Evolutionary conservation across 306 rosid genomes (phyloP), one percentile per base, ranked within the genome.

Genomic region (Corylus avellana): DNA sequence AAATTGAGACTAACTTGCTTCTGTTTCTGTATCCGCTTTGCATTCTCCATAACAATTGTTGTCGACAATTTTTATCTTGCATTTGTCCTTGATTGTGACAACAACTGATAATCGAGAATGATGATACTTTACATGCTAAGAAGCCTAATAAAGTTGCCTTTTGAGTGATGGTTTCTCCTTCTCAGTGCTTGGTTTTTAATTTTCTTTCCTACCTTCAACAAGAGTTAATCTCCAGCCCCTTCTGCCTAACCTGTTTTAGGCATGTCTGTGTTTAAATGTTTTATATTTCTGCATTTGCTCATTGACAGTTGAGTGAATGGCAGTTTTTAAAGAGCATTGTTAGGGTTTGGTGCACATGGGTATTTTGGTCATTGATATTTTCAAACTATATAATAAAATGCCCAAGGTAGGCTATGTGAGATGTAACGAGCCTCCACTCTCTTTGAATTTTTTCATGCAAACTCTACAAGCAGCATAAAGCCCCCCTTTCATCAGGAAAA

Each of bases 21-120:
- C 44, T 62, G 44, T 29, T 62, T 13, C 68, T 62, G 42, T 62
- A 37, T 62, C 39, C 12, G 42, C 68, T 62, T 61, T 29, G 68
- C 44, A 29, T 62, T 37, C 13, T 4, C 44, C 16, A 62, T 62
- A 12, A 62, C 17, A 62, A 29, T 27, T 29, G 3, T 35, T 64
- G 47, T 9, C 35, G 16, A 37, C 17, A 4, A 13, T 5, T 58
- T 20, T 58, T 20, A 32, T 35, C 70, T 64, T 64, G 46, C 70
- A 16, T 35, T 16, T 35, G 70, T 64, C 46, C 70, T 64, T 64
- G 48, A 64, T 37, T 64, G 66, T 59, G 66, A 22, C 35, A 59
- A 22, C 13, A 59, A 22, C 29, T 18, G 10, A 18, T 2, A 55
- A 18, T 58, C 32, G 3, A 8, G n/a, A 58, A 22, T 22, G 13